These are phyloP conservation scores for Blastomyces gilchristii DNA, from an alignment of 2,329 filamentous ascomycete species.

Conservation along the genomic window DNA sequence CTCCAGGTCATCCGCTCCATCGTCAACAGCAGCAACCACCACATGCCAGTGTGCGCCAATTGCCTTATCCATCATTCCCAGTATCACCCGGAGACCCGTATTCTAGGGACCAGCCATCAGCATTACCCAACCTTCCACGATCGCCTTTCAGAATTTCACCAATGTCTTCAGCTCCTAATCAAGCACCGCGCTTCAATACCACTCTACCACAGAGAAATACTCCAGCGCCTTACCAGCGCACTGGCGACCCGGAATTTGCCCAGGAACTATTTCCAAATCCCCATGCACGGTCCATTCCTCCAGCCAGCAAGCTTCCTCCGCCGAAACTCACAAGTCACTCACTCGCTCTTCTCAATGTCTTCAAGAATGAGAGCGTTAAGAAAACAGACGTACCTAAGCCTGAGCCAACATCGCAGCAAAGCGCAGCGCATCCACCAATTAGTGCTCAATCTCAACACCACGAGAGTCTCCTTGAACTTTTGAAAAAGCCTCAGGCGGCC, in stretches of 20 bases:
- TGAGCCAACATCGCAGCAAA: slow-evolving; percentile 15
- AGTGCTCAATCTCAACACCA: slow-evolving; percentile 28
- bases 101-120: neutral
- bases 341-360: slow-evolving; percentile 47
- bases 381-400: slow-evolving; percentile 20
- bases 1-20: neutral
- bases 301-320: slow-evolving; percentile 48
- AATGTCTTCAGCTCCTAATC: neutral
- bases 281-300: slow-evolving; percentile 41
- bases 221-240: slow-evolving; percentile 38
- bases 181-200: neutral
- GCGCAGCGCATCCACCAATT: slow-evolving; percentile 16
- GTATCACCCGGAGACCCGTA: neutral
- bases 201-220: slow-evolving; percentile 5
- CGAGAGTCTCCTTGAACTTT: slow-evolving; percentile 27
- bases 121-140: neutral
- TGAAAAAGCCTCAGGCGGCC: slow-evolving; percentile 20
- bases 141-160: neutral
- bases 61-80: neutral
- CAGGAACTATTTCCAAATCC: slow-evolving; percentile 26
- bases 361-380: slow-evolving; percentile 36
- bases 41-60: neutral
- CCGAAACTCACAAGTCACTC: slow-evolving; percentile 50
- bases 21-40: neutral
- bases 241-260: slow-evolving; percentile 37